phyloP scores from a whole-genome alignment of 2,329 filamentous ascomycete genomes.

The Hymenoscyphus occultus region DNA sequence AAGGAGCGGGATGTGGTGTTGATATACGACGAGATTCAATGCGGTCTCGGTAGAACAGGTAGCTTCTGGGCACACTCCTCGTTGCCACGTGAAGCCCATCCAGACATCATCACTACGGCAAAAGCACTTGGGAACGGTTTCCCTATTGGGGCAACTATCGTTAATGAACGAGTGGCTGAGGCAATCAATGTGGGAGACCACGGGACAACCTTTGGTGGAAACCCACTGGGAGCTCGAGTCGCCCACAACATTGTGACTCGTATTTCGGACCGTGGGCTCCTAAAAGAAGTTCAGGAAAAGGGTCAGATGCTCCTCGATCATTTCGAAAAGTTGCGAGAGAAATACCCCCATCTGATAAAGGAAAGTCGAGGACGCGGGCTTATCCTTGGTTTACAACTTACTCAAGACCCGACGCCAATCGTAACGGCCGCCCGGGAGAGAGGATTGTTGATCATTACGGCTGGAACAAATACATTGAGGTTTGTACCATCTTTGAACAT shows the following conservation, averaged over 20 bases:
- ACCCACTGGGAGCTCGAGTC: conserved; percentile 65
- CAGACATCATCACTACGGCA: conserved; percentile 88
- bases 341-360: conserved; percentile 67
- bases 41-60: conserved; percentile 84
- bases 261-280: conserved; percentile 68
- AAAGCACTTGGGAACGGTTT: conserved; percentile 97
- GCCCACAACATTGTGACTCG: conserved; percentile 82
- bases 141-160: conserved; percentile 81
- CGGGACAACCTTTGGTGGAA: conserved; percentile 73
- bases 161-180: conserved; percentile 59
- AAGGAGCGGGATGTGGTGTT: conserved; percentile 83
- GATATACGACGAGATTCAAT: conserved; percentile 97
- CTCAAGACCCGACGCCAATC: conserved; percentile 67
- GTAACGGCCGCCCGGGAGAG: conserved; percentile 84
- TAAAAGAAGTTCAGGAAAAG: conserved; percentile 67
- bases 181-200: conserved; percentile 66
- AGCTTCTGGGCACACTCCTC: conserved; percentile 82
- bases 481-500: conserved; percentile 89
- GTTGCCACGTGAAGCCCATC: conserved; percentile 76
- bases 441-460: conserved; percentile 86
- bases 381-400: conserved; percentile 83
- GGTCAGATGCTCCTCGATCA: conserved; percentile 56
- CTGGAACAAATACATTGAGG: conserved; percentile 84
- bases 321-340: conserved; percentile 53
- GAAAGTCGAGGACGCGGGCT: conserved; percentile 82